These are phyloP conservation scores for Neophaeococcomyces mojaviensis DNA, from an alignment of 2,329 filamentous ascomycete genomes.

Conservation along the genomic window DNA sequence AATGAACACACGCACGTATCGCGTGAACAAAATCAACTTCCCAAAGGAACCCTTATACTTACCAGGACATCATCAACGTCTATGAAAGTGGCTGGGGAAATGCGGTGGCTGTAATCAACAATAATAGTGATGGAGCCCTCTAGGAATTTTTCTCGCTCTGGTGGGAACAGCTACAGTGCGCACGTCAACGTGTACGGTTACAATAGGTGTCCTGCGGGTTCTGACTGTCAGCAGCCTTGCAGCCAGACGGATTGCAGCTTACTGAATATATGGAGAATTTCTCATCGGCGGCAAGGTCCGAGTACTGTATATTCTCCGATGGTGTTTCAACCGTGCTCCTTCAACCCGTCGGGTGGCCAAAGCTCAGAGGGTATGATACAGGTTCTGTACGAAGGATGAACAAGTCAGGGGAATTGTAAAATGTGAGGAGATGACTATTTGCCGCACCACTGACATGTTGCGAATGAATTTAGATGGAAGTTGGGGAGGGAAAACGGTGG, in stretches of 20 bases:
- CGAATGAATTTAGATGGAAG: too few relatives aligned
- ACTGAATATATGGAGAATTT: slow-evolving; percentile 19
- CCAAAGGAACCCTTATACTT: slow-evolving; percentile 55
- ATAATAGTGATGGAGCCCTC: slow-evolving; percentile 60
- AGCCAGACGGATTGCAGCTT: slow-evolving; percentile 22
- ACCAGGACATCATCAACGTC: slow-evolving; percentile 63
- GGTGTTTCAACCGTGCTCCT: slow-evolving; percentile 24
- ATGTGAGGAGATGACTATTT: too few relatives aligned
- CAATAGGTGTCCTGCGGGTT: slow-evolving; percentile 29
- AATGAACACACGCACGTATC: slow-evolving; percentile 66
- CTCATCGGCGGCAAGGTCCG: slow-evolving; percentile 22
- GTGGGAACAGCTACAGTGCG: slow-evolving; percentile 39
- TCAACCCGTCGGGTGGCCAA: slow-evolving; percentile 16
- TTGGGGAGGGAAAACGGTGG: too few relatives aligned
- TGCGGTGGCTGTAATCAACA: slow-evolving; percentile 66
- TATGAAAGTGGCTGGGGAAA: slow-evolving; percentile 61
- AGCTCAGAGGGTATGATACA: too few relatives aligned
- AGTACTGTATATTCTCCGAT: slow-evolving; percentile 23
- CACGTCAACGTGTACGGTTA: slow-evolving; percentile 60
- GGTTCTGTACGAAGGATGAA: too few relatives aligned
- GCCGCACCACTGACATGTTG: too few relatives aligned
- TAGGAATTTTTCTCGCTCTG: slow-evolving; percentile 58
- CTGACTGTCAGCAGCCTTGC: slow-evolving; percentile 21
- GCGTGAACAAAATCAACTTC: slow-evolving; percentile 13
- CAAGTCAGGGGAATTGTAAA: too few relatives aligned